Evolutionary conservation across 208 protist species (phyloP), one percentile per base, ranked within the genome.

Genomic region (Trypanosoma theileri): DNA sequence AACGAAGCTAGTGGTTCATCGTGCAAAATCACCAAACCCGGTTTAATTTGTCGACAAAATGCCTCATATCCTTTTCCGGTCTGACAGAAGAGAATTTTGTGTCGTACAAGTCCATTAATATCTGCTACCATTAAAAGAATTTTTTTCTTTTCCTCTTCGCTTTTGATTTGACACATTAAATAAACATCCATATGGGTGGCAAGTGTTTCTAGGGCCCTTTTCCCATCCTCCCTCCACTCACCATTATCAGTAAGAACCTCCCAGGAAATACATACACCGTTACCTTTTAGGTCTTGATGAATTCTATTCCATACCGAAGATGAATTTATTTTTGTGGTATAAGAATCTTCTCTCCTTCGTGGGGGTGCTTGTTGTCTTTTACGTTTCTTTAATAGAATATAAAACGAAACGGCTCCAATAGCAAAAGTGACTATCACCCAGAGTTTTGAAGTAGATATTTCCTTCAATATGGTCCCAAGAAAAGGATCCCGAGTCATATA

Each of bases 51-150:
- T n/a, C 87, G 77, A 24, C 75, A 87, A 69, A 96, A 90, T 21
- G 91, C 88, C 41, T 92, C 85, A 68, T 93, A 96, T 0, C 88
- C 91, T 62, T 93, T 93, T 46, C 63, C 62, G 0, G 88, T 94
- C 28, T 82, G 81, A 59, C 85, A 93, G 62, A 96, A 96, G 26
- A 96, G 82, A 60, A 96, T 80, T 19, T 82, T 79, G 69, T 94
- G 85, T 24, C 91, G 85, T 59, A 76, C 57, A 41, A 96, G 52
- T 14, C 79, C 75, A 13, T 79, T 68, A 1, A 92, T 77, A 40
- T 48, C 73, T 7, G 72, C 65, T 12, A 94, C 57, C 62, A 79
- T 71, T 14, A 51, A 26, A 40, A 88, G 69, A 57, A 93, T 76
- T 0, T 22, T 46, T 24, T 73, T 76, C 52, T 86, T 93, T 28